Base-by-base conservation (phyloP, 495 filamentous ascomycete species). In the Penicillium samsonianum region DNA sequence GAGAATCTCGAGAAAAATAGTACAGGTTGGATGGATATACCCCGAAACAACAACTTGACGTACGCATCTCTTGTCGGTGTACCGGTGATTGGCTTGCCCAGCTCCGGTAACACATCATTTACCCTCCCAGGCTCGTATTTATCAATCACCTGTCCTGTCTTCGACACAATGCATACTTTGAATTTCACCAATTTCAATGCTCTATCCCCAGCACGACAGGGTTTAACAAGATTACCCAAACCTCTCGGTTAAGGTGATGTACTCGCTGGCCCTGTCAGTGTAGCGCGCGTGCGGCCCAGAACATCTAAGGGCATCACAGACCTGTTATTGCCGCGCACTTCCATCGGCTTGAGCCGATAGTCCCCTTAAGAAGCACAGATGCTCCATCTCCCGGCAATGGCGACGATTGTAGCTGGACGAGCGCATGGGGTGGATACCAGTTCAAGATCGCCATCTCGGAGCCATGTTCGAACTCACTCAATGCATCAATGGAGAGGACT, bases 121-220 rank as follows among this genome's bases (percentile, higher is more conserved):
- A 49, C 46, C 28, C 46, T 49, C 17, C 30, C 46, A 3, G 46
- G 46, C 12, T 25, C 46, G 5, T 49, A 49, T 16, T 6, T 49
- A 14, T 49, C 46, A 7, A 11, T 49, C 3, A 35, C 46, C 17
- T 49, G 46, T 33, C 46, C 46, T 3, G 14, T 31, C 28, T 22
- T 33, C 5, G 46, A 35, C 16, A 49, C 46, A 11, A 12, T 22
- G 5, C 28, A 20, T 10, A 17, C 11, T 20, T 1, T 35, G 17
- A 49, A 49, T 22, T 14, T 49, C 16, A 46, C 44, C 1, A 46
- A 46, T 22, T 46, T 46, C 16, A 46, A 87, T 87, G 82, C 81
- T 86, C 82, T 87, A 87, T 87, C 81, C 82, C 82, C 81, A 87
- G 81, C 81, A 87, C 84, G 81, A 86, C 81, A 84, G 80, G 82